Conservation (phyloP, 108 stramenopile genomes). For the Fragilaria radians region DNA sequence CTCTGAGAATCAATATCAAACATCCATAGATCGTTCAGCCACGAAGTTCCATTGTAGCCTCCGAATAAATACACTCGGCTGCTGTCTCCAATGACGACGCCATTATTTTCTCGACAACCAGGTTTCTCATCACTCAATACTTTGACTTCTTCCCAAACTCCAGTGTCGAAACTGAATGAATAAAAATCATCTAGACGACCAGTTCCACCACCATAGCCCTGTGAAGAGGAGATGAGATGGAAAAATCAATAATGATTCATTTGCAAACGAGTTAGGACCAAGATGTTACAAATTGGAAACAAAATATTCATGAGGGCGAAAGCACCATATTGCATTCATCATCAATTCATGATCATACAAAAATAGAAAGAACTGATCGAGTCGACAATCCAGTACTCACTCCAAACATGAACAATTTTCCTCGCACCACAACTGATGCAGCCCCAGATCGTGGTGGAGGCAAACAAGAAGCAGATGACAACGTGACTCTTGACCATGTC, state of each 20-base stretch:
- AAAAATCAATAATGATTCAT: too few species aligned
- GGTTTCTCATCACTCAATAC: constrained; percentile 60
- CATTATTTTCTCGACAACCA: constrained; percentile 83
- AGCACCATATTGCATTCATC: too few species aligned
- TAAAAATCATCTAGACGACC: constrained; percentile 91
- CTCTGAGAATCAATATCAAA: constrained; percentile 70
- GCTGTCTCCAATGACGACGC: constrained; percentile 64
- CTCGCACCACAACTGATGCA: constrained; percentile 78
- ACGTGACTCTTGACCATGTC: constrained; percentile 4
- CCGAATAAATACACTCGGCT: constrained; percentile 84
- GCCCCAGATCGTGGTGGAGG: constrained; percentile 87
- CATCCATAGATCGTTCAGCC: constrained; percentile 91
- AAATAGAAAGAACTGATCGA: too few species aligned
- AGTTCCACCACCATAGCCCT: constrained; percentile 70
- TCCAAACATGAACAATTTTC: constrained; percentile 80
- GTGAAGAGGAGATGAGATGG: constrained; percentile 4
- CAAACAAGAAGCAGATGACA: constrained; percentile 11
- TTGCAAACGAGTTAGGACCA: too few species aligned
- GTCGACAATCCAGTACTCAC: neutral
- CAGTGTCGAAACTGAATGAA: constrained; percentile 55
- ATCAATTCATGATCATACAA: too few species aligned
- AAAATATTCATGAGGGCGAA: too few species aligned
- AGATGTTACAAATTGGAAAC: too few species aligned
- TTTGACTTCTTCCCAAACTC: constrained; percentile 64
- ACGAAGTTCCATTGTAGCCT: constrained; percentile 38